Conservation (phyloP, 371 early-diverging fungal species). For the Syncephalastrum sp. region DNA sequence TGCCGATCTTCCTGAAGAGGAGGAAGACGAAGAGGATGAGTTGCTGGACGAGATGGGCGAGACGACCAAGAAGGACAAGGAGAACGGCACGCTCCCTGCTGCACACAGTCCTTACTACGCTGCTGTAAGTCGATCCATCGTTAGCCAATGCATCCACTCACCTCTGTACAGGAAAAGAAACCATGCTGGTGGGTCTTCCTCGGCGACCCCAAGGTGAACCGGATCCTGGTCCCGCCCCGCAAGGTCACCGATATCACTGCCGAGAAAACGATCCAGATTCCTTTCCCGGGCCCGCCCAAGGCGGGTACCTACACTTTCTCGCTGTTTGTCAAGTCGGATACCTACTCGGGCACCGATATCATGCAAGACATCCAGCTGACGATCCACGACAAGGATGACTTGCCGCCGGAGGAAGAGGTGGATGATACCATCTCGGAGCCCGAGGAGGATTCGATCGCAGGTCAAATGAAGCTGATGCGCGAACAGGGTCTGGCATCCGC, state of each 20-base stretch:
- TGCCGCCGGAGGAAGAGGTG: slow-evolving; percentile 71
- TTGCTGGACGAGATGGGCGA: slow-evolving; percentile 28
- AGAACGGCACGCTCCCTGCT: slow-evolving; percentile 38
- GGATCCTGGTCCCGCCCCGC: slow-evolving; percentile 76
- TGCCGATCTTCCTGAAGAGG: slow-evolving; percentile 17
- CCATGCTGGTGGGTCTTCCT: slow-evolving; percentile 94
- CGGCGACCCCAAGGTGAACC: slow-evolving; percentile 81
- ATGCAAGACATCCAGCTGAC: slow-evolving; percentile 71
- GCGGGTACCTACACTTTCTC: slow-evolving; percentile 83
- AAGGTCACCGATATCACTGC: slow-evolving; percentile 77
- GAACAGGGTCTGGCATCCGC: slow-evolving; percentile 69
- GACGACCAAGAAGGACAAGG: slow-evolving; percentile 41
- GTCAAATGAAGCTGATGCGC: slow-evolving; percentile 85
- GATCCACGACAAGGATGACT: slow-evolving; percentile 66
- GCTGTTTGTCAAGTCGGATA: slow-evolving; percentile 86
- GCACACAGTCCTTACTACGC: slow-evolving; percentile 73
- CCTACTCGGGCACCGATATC: slow-evolving; percentile 82
- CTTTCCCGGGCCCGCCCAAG: slow-evolving; percentile 94
- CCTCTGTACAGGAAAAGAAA: slow-evolving; percentile 57
- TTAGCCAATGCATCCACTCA: neutral
- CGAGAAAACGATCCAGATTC: slow-evolving; percentile 71
- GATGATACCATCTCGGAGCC: slow-evolving; percentile 97
- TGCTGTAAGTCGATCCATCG: slow-evolving; percentile 23
- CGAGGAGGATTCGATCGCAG: slow-evolving; percentile 93
- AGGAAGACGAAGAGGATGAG: slow-evolving; percentile 41